Base-by-base conservation (phyloP, 345 rosid species). In the Eutrema heterophyllum region DNA sequence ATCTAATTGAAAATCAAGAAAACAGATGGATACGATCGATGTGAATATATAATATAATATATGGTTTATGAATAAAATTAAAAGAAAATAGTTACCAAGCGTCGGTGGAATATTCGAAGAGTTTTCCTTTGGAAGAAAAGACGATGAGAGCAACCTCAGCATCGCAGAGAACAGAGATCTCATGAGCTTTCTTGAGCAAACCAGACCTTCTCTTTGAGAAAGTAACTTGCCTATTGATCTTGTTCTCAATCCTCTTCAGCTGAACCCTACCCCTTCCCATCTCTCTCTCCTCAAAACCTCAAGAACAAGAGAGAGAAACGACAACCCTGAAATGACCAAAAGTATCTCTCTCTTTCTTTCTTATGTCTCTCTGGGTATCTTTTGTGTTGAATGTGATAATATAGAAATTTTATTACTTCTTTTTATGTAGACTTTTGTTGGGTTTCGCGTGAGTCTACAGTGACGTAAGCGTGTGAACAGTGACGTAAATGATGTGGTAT, bases 201-300 rank as follows among this genome's bases (percentile, higher is more conserved):
- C 97, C 94, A 51, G 82, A 75, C 73, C 97, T 82, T 56, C 97
- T 80, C 86, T 91, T 91, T 3, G 97, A 91, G 78, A 91, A 91
- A 7, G 96, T 91, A 59, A 91, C 97, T 79, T 91, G 97, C 67
- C 97, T 83, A 68, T 88, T 91, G 35, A 87, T 87, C 84, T 89
- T 91, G 93, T 91, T 91, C 85, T 91, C 97, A 80, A 91, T 89
- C 92, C 89, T 84, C 89, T 77, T 89, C 74, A 91, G 57, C 82
- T 89, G 83, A 84, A 91, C 93, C 88, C 96, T 91, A 68, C 96
- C 97, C 59, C 97, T 84, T 44, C 97, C 97, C 97, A 91, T 91
- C 61, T 70, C 68, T 72, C 76, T 63, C 72, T 57, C 64, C 70
- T 62, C 41, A 44, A 36, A 14, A 26, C 14, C 38, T 46, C 60